phyloP scores from a whole-genome alignment of 345 rosid species.

The Gynandropsis gynandra region DNA sequence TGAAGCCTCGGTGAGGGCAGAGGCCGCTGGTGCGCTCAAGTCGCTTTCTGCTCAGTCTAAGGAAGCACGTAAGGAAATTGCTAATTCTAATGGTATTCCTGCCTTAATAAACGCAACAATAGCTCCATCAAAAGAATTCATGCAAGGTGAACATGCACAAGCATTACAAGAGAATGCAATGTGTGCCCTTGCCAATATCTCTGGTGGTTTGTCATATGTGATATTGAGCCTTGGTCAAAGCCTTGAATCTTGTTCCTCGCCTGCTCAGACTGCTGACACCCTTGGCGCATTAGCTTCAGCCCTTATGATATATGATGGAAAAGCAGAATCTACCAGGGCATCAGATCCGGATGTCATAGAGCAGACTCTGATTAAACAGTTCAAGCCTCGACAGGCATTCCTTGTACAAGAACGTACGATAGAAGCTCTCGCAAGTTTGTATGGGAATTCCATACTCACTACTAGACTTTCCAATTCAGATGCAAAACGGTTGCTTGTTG shows the following conservation, averaged over 20 bases:
- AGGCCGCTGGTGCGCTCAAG: constrained; percentile 88
- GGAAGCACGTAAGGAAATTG: constrained; percentile 54
- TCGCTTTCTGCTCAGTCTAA: constrained; percentile 64
- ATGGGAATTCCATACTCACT: constrained; percentile 56
- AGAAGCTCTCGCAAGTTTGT: constrained; percentile 90
- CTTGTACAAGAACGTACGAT: constrained; percentile 73
- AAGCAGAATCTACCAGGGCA: constrained; percentile 22
- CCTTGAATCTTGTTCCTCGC: constrained; percentile 55
- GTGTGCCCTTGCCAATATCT: constrained; percentile 69
- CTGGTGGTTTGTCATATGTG: constrained; percentile 63
- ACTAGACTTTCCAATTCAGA: constrained; percentile 54
- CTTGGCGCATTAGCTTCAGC: constrained; percentile 81
- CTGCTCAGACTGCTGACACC: constrained; percentile 68
- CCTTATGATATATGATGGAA: constrained; percentile 56
- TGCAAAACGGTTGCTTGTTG: constrained; percentile 72
- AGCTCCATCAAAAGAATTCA: constrained; percentile 84
- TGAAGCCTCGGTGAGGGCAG: constrained; percentile 65
- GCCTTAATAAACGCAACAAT: constrained; percentile 74
- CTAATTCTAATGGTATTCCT: constrained; percentile 64
- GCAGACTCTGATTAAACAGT: constrained; percentile 44
- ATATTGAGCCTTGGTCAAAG: constrained; percentile 60
- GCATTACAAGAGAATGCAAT: constrained; percentile 77
- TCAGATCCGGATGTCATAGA: constrained; percentile 38
- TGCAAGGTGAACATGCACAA: constrained; percentile 68
- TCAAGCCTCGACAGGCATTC: constrained; percentile 61